Evolutionary conservation across 495 filamentous ascomycete genomes (phyloP), one percentile per base, ranked within the genome.

Genomic region (Podospora fimiseda): DNA sequence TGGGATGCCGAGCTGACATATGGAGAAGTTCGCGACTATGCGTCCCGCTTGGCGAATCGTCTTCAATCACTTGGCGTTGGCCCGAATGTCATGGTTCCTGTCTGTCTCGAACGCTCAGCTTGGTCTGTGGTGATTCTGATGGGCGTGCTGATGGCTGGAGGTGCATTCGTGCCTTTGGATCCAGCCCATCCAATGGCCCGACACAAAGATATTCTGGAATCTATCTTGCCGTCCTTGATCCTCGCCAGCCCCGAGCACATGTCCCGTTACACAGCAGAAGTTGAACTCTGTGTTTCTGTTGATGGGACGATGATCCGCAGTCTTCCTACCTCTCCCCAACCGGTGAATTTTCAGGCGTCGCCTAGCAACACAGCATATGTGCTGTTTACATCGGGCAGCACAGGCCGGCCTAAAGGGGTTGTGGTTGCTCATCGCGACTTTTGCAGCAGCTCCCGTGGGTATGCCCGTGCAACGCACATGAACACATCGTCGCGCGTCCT

Each of bases 1-100:
- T 85, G 82, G 81, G 82, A 86, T 67, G 80, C 76, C 16, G 70
- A 56, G 38, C 62, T 86, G 49, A 80, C 79, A 1, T 86, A 76
- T 56, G 56, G 52, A 13, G 73, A 85, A 42, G 59, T 85, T 74
- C 39, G 46, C 51, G 9, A 44, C 30, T 36, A 55, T 52, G 19
- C 62, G n/a, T 57, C 62, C 46, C 43, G 45, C 77, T 19, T 60
- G 21, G 77, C 78, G 2, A 64, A 47, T 30, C 62, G 71, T 39
- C 60, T 80, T n/a, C 58, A 61, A 22, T 51, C 38, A 0, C 64
- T 64, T 3, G 53, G 61, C 6, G 70, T 85, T 20, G 65, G 69
- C 2, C 72, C 67, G 2, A 78, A 79, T 22, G 64, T 60, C 0
- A 47, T 81, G 1, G 76, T 85, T 2, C 81, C 80, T 2, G 56